Percentiles rank a stretch among this genome's conserved stretches.
Evolutionary conservation across 2,329 filamentous ascomycete species (phyloP).

Genomic region (Trichoderma guizhouense): DNA sequence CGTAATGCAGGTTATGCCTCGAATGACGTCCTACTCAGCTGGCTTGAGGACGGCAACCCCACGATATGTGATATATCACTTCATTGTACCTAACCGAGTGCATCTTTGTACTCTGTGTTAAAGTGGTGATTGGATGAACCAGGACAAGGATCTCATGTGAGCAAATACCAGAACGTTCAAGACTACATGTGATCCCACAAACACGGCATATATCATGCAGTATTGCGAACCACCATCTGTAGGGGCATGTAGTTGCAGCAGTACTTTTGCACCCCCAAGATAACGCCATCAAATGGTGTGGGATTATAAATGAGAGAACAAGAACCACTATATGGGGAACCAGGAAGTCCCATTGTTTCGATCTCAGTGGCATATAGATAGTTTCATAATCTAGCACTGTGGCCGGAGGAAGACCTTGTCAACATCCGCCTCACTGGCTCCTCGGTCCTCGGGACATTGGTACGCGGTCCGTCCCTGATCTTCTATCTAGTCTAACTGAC

Average conservation of each 20-base stretch:
- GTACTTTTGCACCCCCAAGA: background rate
- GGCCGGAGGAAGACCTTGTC: background rate
- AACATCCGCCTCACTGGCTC: background rate
- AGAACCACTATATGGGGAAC: background rate
- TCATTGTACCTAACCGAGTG: background rate
- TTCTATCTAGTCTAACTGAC: background rate
- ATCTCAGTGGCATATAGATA: background rate
- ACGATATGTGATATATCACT: constrained; percentile 6
- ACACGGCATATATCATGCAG: background rate
- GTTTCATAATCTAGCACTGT: background rate
- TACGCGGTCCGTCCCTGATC: background rate
- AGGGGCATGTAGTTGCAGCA: background rate
- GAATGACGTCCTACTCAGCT: background rate
- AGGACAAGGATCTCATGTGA: background rate
- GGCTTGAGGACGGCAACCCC: background rate
- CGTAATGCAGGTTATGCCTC: background rate
- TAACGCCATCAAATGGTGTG: background rate
- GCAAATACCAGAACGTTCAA: background rate
- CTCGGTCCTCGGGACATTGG: background rate
- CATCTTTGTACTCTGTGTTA: background rate
- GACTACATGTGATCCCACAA: background rate
- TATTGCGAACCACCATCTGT: background rate
- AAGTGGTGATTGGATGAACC: background rate
- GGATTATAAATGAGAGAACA: background rate
- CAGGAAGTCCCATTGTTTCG: background rate